Percentiles rank a stretch among this genome's conserved stretches.
These are phyloP conservation scores for Saccharum spontaneum DNA, from an alignment of 176 grass and related monocot species.

Conservation along the genomic window DNA sequence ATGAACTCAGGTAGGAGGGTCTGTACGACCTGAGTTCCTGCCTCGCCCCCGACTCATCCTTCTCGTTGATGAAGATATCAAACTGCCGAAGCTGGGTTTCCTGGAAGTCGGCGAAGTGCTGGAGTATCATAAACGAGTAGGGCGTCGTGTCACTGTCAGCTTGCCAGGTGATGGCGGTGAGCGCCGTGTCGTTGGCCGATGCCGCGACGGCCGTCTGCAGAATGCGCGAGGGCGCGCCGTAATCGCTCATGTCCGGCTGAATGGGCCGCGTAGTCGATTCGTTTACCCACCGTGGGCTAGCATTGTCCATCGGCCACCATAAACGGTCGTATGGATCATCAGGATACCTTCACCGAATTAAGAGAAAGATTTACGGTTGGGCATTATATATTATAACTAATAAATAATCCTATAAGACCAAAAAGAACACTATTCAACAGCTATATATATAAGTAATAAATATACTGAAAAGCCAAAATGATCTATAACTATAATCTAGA, in stretches of 20 bases:
- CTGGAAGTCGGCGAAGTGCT: constrained; percentile 22
- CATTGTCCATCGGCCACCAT: neutral
- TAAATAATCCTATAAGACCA: no score
- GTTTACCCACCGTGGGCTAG: neutral
- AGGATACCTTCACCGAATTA: constrained; percentile 27
- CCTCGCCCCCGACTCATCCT: no score
- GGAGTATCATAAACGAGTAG: neutral
- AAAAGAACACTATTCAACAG: no score
- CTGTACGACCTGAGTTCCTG: neutral
- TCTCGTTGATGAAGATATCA: neutral
- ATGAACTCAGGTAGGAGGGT: no score
- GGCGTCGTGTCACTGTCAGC: no score
- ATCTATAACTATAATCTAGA: no score
- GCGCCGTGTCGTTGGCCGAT: neutral
- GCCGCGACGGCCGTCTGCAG: constrained; percentile 7
- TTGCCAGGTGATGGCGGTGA: neutral
- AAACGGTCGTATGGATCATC: constrained; percentile 30
- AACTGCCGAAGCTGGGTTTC: neutral
- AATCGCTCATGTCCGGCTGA: neutral
- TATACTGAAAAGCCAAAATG: no score
- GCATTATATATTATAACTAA: no score
- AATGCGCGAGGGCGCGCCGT: neutral
- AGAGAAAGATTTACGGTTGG: no score
- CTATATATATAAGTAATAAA: no score
- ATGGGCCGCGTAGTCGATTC: neutral